Conservation (phyloP, 768 basidiomycete species). For the Phlegmacium glaucopus region DNA sequence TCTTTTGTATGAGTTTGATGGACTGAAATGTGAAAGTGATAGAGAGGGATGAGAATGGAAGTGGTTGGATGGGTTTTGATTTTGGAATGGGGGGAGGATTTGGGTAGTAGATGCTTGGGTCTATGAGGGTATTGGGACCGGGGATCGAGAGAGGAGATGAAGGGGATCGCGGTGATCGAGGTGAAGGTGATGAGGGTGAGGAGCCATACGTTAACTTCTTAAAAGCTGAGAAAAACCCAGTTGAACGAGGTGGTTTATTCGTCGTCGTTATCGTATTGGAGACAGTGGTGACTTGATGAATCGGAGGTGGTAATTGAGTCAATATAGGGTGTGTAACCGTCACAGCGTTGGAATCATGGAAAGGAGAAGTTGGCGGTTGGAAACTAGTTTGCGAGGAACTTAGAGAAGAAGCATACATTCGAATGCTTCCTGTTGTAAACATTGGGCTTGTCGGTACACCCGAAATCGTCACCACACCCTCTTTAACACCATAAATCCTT, state of each 20-base stretch:
- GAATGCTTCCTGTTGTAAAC: not conserved
- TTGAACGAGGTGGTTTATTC: constrained; percentile 1
- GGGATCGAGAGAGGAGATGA: constrained; percentile 5
- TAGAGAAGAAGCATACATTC: not conserved
- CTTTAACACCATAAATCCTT: constrained; percentile 34
- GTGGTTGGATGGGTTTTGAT: constrained; percentile 17
- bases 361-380: too few relatives aligned
- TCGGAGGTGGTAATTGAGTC: too few relatives aligned
- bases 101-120: constrained; percentile 9
- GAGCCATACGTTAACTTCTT: not conserved
- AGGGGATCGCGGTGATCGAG: constrained; percentile 5
- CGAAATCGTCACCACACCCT: constrained; percentile 37
- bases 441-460: constrained; percentile 5
- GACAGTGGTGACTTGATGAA: too few relatives aligned
- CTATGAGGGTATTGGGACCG: constrained; percentile 6
- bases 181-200: constrained; percentile 2
- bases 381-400: constrained; percentile 1
- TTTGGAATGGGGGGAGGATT: constrained; percentile 5
- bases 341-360: too few relatives aligned
- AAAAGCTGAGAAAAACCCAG: constrained; percentile 1
- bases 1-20: constrained; percentile 35
- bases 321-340: too few relatives aligned
- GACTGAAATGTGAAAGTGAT: constrained; percentile 41
- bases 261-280: not conserved
- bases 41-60: constrained; percentile 36